Evolutionary conservation across 140 eudicot species (phyloP).

Genomic region (Senecio squalidus): DNA sequence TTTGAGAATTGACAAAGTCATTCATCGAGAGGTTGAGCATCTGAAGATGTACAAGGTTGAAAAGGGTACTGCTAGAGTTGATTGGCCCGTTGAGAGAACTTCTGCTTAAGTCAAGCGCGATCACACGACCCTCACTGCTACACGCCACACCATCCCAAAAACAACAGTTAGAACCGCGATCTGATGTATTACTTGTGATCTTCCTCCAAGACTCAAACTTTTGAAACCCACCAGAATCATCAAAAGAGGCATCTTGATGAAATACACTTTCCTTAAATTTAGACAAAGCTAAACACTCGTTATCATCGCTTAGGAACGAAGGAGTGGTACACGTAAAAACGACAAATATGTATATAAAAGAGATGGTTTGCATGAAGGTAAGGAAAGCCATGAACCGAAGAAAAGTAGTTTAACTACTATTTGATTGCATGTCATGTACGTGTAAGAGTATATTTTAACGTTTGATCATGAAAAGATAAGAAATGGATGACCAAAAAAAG

Average conservation of each 20-base stretch:
- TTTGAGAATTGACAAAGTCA: conserved; percentile 22
- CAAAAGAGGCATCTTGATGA: not conserved
- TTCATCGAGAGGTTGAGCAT: conserved; percentile 28
- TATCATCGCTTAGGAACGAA: conserved; percentile 12
- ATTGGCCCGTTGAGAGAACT: conserved; percentile 24
- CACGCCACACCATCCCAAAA: conserved; percentile 34
- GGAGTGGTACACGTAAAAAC: not conserved
- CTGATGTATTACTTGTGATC: no score
- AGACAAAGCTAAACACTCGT: conserved; percentile 31
- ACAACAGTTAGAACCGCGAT: conserved; percentile 28
- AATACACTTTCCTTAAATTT: conserved; percentile 27
- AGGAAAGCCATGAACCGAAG: not conserved
- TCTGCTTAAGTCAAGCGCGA: conserved; percentile 29
- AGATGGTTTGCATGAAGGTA: not conserved
- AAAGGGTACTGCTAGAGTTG: conserved; percentile 18
- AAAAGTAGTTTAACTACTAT: no score
- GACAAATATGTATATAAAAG: not conserved
- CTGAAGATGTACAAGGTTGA: conserved; percentile 32
- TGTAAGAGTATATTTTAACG: no score
- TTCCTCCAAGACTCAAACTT: conserved; percentile 20
- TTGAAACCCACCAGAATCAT: not conserved
- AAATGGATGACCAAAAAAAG: no score
- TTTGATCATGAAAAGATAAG: no score
- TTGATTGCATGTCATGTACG: no score
- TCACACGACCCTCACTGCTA: conserved; percentile 19